Evolutionary conservation across 2,329 filamentous ascomycete species (phyloP).

Genomic region (Aspergillus candidus): DNA sequence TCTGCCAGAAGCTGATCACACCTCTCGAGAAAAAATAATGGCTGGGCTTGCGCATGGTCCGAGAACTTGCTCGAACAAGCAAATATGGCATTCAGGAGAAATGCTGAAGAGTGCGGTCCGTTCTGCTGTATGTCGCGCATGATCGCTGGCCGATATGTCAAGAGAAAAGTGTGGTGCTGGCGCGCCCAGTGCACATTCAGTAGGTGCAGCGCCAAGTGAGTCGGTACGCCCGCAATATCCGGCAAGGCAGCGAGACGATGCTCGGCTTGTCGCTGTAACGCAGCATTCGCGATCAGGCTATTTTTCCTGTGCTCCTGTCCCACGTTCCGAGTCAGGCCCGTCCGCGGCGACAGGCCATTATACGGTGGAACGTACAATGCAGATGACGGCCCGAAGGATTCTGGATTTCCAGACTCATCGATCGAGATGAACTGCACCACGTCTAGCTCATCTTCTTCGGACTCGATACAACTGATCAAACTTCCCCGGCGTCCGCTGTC

Average conservation of each 20-base stretch:
- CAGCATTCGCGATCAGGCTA: neutral
- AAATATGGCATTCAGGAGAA: constrained; percentile 49
- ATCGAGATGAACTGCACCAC: constrained; percentile 2
- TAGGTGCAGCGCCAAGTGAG: no score
- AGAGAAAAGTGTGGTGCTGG: no score
- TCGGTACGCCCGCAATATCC: no score
- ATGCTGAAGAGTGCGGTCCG: constrained; percentile 48
- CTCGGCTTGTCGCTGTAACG: no score
- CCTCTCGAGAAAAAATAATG: constrained; percentile 38
- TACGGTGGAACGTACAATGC: neutral
- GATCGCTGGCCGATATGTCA: constrained; percentile 1
- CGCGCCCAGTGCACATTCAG: no score
- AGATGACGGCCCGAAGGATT: constrained; percentile 5
- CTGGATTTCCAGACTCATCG: constrained; percentile 3
- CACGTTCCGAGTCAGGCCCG: neutral
- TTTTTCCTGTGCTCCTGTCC: neutral
- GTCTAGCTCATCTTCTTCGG: constrained; percentile 4
- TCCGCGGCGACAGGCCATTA: neutral
- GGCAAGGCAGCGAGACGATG: no score
- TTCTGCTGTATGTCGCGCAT: neutral
- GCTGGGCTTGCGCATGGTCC: constrained; percentile 41
- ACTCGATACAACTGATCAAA: neutral
- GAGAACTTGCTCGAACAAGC: constrained; percentile 46
- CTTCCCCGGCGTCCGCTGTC: no score
- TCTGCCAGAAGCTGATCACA: constrained; percentile 44